A percentile compares a stretch with the other conserved stretches of the same genome.
Conservation (phyloP, 2,329 filamentous ascomycete species). For the Penicillium sp. region DNA sequence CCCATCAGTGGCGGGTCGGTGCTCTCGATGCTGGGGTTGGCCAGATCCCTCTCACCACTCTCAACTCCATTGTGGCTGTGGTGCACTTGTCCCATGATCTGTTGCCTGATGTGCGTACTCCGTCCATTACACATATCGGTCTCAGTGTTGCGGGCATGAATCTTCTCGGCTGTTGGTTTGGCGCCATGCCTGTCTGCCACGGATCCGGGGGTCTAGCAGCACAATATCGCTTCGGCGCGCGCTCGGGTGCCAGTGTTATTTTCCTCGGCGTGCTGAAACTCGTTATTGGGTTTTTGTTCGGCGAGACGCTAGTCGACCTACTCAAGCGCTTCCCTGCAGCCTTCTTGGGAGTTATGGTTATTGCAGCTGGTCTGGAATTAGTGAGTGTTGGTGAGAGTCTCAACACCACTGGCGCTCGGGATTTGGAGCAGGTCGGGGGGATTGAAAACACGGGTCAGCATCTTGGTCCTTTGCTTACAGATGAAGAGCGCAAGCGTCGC, state of each 20-base stretch:
- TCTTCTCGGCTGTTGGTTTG: conserved; percentile 79
- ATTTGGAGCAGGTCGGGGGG: conserved; percentile 43
- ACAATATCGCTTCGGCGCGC: conserved; percentile 85
- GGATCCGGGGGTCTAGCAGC: conserved; percentile 86
- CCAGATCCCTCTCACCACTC: conserved; percentile 81
- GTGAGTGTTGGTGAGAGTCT: conserved; percentile 78
- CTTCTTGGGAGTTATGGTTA: conserved; percentile 79
- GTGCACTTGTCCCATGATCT: conserved; percentile 72
- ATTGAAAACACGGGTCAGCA: conserved; percentile 36
- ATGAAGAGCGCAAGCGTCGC: conserved; percentile 65
- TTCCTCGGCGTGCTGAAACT: conserved; percentile 73
- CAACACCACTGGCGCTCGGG: conserved; percentile 65
- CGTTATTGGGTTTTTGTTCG: conserved; percentile 67
- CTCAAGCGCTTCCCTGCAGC: conserved; percentile 68
- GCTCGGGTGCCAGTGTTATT: conserved; percentile 78
- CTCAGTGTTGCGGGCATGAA: conserved; percentile 81
- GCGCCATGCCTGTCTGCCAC: conserved; percentile 92
- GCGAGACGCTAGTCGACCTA: conserved; percentile 65
- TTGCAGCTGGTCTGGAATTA: conserved; percentile 82
- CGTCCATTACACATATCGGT: conserved; percentile 70
- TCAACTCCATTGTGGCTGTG: conserved; percentile 90
- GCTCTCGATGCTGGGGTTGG: conserved; percentile 67
- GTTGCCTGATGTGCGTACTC: conserved; percentile 62
- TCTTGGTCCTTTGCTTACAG: conserved; percentile 45
- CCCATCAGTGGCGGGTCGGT: conserved; percentile 48